phyloP scores from a whole-genome alignment of 495 filamentous ascomycete species.

The Aspergillus avenaceus region DNA sequence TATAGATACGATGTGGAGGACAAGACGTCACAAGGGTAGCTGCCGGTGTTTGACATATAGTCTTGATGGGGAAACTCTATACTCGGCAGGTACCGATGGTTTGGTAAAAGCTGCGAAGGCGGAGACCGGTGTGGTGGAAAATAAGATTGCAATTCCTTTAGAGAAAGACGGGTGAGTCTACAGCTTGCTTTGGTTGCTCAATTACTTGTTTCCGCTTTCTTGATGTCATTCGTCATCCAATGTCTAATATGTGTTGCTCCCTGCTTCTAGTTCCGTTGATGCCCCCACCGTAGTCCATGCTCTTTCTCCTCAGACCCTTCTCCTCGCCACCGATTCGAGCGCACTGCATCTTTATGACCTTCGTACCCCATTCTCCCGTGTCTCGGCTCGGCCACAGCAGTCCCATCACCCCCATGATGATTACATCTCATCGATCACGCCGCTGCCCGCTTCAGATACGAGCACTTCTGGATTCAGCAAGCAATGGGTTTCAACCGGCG shows the following conservation, averaged over 20 bases:
- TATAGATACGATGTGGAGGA: constrained; percentile 84
- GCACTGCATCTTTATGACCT: constrained; percentile 88
- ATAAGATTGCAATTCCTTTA: constrained; percentile 57
- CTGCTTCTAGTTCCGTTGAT: constrained; percentile 45
- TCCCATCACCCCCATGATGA: constrained; percentile 85
- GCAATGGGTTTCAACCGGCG: constrained; percentile 90
- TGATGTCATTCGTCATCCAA: too few relatives aligned
- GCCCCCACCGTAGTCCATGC: constrained; percentile 71
- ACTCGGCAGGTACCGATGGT: constrained; percentile 86
- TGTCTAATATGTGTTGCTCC: background rate
- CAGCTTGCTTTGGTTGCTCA: constrained; percentile 4
- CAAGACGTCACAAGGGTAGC: constrained; percentile 86
- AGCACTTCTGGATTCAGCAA: constrained; percentile 83
- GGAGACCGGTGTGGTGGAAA: constrained; percentile 72
- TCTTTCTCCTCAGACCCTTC: constrained; percentile 80
- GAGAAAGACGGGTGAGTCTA: constrained; percentile 35
- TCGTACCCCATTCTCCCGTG: constrained; percentile 56
- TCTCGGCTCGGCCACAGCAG: constrained; percentile 62
- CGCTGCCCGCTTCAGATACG: constrained; percentile 70
- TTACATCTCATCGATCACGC: constrained; percentile 85
- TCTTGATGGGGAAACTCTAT: constrained; percentile 69
- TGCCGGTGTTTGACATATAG: constrained; percentile 76
- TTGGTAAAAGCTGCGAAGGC: constrained; percentile 82
- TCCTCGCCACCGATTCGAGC: constrained; percentile 86
- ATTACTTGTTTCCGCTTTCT: background rate